Evolutionary conservation across 2,329 filamentous ascomycete species (phyloP).

Genomic region (Aspergillus japonicus): DNA sequence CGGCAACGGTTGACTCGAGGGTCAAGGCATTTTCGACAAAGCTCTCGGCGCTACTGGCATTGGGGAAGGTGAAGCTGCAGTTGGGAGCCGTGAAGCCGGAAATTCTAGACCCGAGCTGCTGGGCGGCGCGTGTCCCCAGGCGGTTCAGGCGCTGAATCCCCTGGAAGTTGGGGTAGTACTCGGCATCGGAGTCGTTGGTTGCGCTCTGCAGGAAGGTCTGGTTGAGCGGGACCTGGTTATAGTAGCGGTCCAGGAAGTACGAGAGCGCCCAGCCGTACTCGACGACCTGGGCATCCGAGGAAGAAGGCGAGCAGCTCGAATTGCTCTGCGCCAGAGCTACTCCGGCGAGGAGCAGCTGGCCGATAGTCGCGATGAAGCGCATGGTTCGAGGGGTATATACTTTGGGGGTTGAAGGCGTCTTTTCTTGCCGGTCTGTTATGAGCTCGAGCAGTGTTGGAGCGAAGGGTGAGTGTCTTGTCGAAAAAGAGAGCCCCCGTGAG

Average conservation of each 20-base stretch:
- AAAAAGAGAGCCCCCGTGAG: background rate
- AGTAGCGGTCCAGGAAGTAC: constrained; percentile 25
- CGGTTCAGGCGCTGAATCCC: constrained; percentile 27
- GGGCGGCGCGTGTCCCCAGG: constrained; percentile 25
- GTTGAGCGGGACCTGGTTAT: constrained; percentile 23
- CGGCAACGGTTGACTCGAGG: constrained; percentile 22
- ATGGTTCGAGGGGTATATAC: constrained; percentile 10
- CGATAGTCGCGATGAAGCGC: constrained; percentile 20
- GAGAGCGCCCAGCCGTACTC: constrained; percentile 27
- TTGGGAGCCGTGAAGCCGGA: constrained; percentile 19
- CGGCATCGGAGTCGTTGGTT: constrained; percentile 20
- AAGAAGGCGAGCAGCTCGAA: constrained; percentile 20
- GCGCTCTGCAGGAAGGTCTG: constrained; percentile 23
- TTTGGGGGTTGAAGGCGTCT: no score
- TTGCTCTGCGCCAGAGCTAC: constrained; percentile 16
- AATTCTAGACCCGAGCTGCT: constrained; percentile 18
- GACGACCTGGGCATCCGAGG: constrained; percentile 22
- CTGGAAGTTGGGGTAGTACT: constrained; percentile 23
- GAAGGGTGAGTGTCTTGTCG: no score
- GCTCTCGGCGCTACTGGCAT: constrained; percentile 12
- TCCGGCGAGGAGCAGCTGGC: constrained; percentile 23
- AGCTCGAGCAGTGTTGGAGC: no score
- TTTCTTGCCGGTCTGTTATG: no score
- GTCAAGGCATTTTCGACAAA: constrained; percentile 23
- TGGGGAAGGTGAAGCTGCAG: constrained; percentile 26